Evolutionary conservation across 169 alveolate species (phyloP), one percentile per base, ranked within the genome.

Genomic region (Eimeria necatrix): DNA sequence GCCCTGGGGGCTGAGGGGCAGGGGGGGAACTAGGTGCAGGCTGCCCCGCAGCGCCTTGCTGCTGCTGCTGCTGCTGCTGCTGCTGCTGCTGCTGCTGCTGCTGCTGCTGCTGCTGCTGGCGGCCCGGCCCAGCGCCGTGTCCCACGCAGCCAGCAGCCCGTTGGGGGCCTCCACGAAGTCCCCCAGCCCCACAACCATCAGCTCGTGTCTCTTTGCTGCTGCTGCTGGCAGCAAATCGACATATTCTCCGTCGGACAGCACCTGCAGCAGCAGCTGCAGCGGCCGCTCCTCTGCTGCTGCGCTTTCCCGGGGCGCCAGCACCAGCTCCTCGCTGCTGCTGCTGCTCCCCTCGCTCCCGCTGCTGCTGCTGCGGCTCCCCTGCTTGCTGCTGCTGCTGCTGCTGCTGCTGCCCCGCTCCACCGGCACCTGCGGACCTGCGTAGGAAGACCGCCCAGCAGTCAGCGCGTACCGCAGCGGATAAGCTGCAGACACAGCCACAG

Each of bases 141-240:
- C 89, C 70, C 89, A 80, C 20, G 89, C 89, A 80, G 61, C 52
- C 26, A 51, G 89, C 16, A 4, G 61, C 9, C 89, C 89, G 51
- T 80, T 68, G 9, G 89, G 89, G 71, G 60, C 70, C 5, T 80
- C 70, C 20, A 80, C 89, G 48, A 48, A 80, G 41, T 56, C 22
- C 61, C 52, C 89, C 14, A 80, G 89, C 61, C 70, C 70, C 48
- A 80, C 41, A 2, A 51, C 89, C 4, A 80, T 6, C 18, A 80
- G 48, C 16, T 51, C 60, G 48, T 80, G 89, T 49, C 18, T 48
- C 48, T 24, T 80, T 49, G 61, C 89, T 49, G 70, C 70, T 18
- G 89, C 70, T 14, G 89, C 71, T 14, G 89, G 89, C 46, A 49
- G 71, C 70, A 80, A 24, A n/a, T 80, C 89, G 56, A 80, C 4